These are phyloP conservation scores for Diutina ranongensis DNA, from an alignment of 1,139 yeast species.

Conservation along the genomic window DNA sequence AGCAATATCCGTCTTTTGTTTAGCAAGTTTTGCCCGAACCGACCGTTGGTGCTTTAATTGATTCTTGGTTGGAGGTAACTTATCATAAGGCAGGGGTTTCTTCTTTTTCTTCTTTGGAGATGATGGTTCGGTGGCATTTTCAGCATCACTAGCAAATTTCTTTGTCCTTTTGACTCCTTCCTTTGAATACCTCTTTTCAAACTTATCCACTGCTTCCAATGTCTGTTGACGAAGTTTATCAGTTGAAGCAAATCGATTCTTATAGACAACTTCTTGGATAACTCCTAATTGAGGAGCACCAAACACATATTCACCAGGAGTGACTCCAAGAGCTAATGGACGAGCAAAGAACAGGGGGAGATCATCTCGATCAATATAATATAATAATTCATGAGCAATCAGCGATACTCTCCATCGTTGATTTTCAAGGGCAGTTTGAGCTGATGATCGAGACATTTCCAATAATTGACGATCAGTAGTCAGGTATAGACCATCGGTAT, in stretches of 20 bases:
- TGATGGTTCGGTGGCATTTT: background rate
- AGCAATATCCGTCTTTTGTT: background rate
- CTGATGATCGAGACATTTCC: constrained; percentile 27
- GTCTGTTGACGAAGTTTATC: constrained; percentile 15
- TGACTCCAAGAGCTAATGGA: constrained; percentile 30
- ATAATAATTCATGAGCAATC: constrained; percentile 53
- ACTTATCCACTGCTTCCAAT: constrained; percentile 24
- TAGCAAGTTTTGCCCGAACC: background rate
- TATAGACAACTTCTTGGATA: constrained; percentile 42
- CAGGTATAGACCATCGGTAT: constrained; percentile 19
- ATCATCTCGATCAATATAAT: constrained; percentile 27
- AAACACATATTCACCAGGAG: constrained; percentile 18
- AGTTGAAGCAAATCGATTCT: constrained; percentile 28
- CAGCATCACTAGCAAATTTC: background rate
- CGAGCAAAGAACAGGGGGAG: constrained; percentile 29
- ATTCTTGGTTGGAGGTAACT: background rate
- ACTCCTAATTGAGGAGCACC: constrained; percentile 51
- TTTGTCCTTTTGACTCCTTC: constrained; percentile 1
- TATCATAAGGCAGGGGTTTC: background rate
- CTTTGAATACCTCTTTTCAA: constrained; percentile 15
- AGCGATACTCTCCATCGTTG: constrained; percentile 46
- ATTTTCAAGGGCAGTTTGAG: constrained; percentile 38
- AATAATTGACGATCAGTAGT: constrained; percentile 28
- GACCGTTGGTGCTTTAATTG: background rate
- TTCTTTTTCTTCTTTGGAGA: background rate